A percentile compares a stretch with the other conserved stretches of the same genome.
phyloP scores from a whole-genome alignment of 768 basidiomycete species.

The Tylopilus cervinicoccineus region DNA sequence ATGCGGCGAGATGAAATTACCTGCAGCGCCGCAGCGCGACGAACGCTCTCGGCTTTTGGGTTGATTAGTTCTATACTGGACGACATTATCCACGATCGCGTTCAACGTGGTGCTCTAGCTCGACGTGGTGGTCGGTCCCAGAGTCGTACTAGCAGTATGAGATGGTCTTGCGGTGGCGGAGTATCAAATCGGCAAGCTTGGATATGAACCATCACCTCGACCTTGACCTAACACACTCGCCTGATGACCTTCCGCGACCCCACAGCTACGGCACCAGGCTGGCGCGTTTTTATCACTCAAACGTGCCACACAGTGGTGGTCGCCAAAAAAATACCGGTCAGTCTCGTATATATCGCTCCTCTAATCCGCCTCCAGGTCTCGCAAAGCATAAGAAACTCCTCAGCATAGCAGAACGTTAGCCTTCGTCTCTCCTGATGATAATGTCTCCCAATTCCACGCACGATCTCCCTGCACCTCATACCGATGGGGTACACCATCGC shows the following conservation, averaged over 20 bases:
- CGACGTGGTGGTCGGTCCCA: slow-evolving; percentile 12
- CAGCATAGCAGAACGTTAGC: slow-evolving; percentile 8
- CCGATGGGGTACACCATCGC: slow-evolving; percentile 14
- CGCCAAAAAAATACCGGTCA: slow-evolving; percentile 20
- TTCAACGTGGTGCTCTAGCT: slow-evolving; percentile 20
- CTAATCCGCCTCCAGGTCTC: slow-evolving; percentile 13
- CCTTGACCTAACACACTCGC: slow-evolving; percentile 24
- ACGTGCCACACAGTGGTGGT: slow-evolving; percentile 22
- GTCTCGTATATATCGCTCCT: slow-evolving; percentile 26
- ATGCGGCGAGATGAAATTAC: slow-evolving; percentile 37
- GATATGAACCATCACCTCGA: slow-evolving; percentile 30
- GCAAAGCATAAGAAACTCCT: slow-evolving; percentile 9
- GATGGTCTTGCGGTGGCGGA: slow-evolving; percentile 22
- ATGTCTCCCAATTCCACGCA: slow-evolving; percentile 10
- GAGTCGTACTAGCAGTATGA: slow-evolving; percentile 5
- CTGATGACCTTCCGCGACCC: slow-evolving; percentile 20
- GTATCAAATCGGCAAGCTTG: slow-evolving; percentile 30
- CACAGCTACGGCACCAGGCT: slow-evolving; percentile 33
- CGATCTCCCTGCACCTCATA: slow-evolving; percentile 11
- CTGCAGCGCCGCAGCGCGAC: slow-evolving; percentile 88
- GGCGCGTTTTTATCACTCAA: slow-evolving; percentile 28
- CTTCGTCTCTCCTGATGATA: slow-evolving; percentile 6
- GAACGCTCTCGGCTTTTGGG: slow-evolving; percentile 91
- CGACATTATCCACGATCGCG: slow-evolving; percentile 41
- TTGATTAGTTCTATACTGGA: slow-evolving; percentile 94